Conservation (phyloP, 164 flowering plant species). For the Nymphaea colorata region DNA sequence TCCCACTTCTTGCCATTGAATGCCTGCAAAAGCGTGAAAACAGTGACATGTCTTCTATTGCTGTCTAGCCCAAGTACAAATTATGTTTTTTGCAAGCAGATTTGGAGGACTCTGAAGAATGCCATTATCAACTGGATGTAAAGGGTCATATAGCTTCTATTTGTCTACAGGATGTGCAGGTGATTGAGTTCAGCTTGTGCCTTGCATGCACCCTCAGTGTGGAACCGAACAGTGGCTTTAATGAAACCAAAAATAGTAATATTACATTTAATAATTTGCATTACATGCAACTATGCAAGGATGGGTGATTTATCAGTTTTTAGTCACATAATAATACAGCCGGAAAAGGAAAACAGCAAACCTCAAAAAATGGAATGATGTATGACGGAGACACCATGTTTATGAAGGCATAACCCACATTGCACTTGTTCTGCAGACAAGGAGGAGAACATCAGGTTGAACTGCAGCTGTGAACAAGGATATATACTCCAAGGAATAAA, state of each 20-base stretch:
- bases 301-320: too few relatives aligned
- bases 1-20: slow-evolving; percentile 98
- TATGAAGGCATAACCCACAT: slow-evolving; percentile 96
- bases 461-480: neutral
- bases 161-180: too few relatives aligned
- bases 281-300: too few relatives aligned
- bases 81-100: neutral
- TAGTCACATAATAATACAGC: neutral
- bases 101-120: neutral
- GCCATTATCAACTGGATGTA: neutral
- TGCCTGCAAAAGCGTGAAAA: slow-evolving; percentile 36
- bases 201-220: too few relatives aligned
- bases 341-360: slow-evolving; percentile 5
- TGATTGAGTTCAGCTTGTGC: too few relatives aligned
- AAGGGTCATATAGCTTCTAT: too few relatives aligned
- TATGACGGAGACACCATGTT: slow-evolving; percentile 85
- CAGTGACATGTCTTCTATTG: neutral
- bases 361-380: slow-evolving; percentile 81
- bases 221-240: too few relatives aligned
- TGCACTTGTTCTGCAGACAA: slow-evolving; percentile 84
- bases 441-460: slow-evolving; percentile 10
- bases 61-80: neutral
- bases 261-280: too few relatives aligned
- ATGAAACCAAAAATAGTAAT: too few relatives aligned
- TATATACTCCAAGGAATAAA: neutral